These are phyloP conservation scores for Naumovozyma castellii DNA, from an alignment of 805 yeast species.

Conservation along the genomic window DNA sequence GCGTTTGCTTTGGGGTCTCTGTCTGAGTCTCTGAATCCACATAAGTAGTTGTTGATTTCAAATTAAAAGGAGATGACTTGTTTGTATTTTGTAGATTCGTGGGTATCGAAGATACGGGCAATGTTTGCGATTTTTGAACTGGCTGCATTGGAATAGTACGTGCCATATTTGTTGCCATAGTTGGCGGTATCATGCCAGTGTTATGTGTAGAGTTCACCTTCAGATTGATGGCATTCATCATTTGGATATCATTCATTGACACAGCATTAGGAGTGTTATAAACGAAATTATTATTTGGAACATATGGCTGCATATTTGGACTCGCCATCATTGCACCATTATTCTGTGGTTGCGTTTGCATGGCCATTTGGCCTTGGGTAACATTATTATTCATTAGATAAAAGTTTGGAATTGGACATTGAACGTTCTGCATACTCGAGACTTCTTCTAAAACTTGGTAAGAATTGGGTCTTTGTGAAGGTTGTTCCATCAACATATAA, in stretches of 20 bases:
- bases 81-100: not conserved
- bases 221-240: not conserved
- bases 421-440: conserved; percentile 47
- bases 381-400: conserved; percentile 10
- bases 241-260: not conserved
- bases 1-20: not conserved
- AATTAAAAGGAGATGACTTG: not conserved
- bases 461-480: conserved; percentile 63
- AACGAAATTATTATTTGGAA: not conserved
- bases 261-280: not conserved
- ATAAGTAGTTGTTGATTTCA: not conserved
- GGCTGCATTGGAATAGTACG: not conserved
- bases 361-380: no score
- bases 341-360: no score
- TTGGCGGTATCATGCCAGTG: not conserved
- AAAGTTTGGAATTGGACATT: conserved; percentile 34
- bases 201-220: not conserved
- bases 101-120: not conserved
- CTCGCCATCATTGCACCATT: not conserved
- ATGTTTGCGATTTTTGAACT: not conserved
- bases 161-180: not conserved
- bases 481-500: conserved; percentile 54
- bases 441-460: conserved; percentile 63
- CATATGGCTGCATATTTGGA: not conserved
- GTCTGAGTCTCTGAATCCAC: not conserved